Evolutionary conservation across 1,139 yeast genomes (phyloP).

Genomic region (Hyphopichia fennica): DNA sequence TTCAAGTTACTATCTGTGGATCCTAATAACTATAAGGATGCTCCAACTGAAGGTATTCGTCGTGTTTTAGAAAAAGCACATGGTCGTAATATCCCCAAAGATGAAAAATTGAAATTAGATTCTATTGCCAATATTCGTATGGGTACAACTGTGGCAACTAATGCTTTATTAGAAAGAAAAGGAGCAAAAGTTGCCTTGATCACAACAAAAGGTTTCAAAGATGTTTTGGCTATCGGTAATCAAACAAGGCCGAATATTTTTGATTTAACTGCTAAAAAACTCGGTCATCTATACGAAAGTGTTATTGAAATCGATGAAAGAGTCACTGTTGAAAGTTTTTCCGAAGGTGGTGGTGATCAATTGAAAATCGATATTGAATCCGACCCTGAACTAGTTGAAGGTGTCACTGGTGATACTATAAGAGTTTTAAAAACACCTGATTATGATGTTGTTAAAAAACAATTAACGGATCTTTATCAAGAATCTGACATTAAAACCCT

Average conservation of each 20-base stretch:
- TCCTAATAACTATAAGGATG: conserved; percentile 82
- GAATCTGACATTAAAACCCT: conserved; percentile 30
- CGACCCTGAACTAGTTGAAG: conserved; percentile 27
- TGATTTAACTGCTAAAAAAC: conserved; percentile 37
- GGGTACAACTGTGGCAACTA: conserved; percentile 45
- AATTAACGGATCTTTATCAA: conserved; percentile 24
- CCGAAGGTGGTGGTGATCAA: conserved; percentile 44
- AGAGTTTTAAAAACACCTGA: conserved; percentile 34
- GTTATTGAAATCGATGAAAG: conserved; percentile 45
- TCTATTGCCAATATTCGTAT: conserved; percentile 32
- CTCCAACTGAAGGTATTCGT: conserved; percentile 89
- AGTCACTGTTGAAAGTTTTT: conserved; percentile 37
- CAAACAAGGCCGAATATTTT: conserved; percentile 41
- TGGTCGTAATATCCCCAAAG: conserved; percentile 47
- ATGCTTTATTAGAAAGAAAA: conserved; percentile 47
- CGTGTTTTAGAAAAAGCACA: conserved; percentile 65
- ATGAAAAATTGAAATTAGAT: conserved; percentile 28
- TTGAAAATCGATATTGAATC: conserved; percentile 15
- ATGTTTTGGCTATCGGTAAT: conserved; percentile 42
- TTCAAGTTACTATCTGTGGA: conserved; percentile 81
- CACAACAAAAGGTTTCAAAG: conserved; percentile 54
- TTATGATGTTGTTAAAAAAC: conserved; percentile 20
- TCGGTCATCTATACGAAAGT: conserved; percentile 33
- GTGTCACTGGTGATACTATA: conserved; percentile 39
- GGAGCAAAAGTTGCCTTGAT: conserved; percentile 52